phyloP scores from a whole-genome alignment of 768 basidiomycete genomes.

The Cystofilobasidium ferigula region DNA sequence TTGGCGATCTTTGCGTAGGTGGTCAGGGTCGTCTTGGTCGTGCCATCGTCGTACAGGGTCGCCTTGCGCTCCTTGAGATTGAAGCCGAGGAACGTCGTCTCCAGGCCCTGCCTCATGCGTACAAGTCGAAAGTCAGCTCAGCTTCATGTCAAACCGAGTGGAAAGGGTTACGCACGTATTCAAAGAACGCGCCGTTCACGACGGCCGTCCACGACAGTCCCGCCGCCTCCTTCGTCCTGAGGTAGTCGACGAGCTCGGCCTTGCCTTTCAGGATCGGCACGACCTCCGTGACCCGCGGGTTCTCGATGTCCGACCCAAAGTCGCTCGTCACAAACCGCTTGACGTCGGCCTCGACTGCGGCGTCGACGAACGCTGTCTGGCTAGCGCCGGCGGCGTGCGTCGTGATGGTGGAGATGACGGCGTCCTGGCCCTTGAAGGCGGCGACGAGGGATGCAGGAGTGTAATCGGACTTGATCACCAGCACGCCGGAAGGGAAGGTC shows the following conservation, averaged over 20 bases:
- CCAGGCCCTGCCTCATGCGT: not conserved
- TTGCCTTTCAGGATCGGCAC: not conserved
- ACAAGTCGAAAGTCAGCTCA: not conserved
- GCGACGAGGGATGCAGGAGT: not conserved
- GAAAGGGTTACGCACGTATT: not conserved
- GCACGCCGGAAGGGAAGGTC: not conserved
- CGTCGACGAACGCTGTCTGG: not conserved
- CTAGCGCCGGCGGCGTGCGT: not conserved
- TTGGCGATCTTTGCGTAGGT: not conserved
- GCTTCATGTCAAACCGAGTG: not conserved
- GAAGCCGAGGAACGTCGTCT: not conserved
- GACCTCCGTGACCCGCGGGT: not conserved
- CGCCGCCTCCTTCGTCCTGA: not conserved
- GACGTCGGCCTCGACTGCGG: not conserved
- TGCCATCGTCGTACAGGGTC: not conserved
- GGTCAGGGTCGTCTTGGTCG: not conserved
- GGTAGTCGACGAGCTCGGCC: not conserved
- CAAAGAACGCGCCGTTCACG: not conserved
- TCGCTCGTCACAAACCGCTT: conserved; percentile 3
- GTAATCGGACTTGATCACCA: not conserved
- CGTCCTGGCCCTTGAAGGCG: not conserved
- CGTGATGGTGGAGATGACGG: not conserved
- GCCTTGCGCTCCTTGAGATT: not conserved
- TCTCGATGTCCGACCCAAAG: not conserved
- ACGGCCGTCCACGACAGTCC: not conserved